These are phyloP conservation scores for Polytrichum commune DNA, from an alignment of 225 moss, liverwort and hornwort genomes.

Conservation along the genomic window DNA sequence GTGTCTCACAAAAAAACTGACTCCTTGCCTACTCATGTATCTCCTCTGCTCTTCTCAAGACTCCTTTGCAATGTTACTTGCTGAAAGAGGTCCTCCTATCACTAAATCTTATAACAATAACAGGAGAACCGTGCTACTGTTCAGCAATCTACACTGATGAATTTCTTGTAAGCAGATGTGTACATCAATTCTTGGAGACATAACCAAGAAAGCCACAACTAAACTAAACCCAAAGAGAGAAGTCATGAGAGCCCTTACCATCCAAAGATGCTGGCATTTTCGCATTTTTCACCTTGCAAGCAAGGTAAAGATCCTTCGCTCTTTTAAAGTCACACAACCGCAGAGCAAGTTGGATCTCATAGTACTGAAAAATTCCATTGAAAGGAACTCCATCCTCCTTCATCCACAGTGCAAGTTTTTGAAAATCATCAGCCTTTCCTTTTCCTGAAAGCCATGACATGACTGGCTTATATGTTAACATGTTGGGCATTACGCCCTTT, in stretches of 20 bases:
- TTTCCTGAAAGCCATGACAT: slow-evolving; percentile 55
- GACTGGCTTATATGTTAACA: slow-evolving; percentile 60
- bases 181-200: slow-evolving; percentile 1
- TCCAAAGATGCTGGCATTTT: slow-evolving; percentile 34
- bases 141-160: too few relatives aligned
- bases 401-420: slow-evolving; percentile 43
- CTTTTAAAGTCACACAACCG: slow-evolving; percentile 29
- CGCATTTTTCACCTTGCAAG: slow-evolving; percentile 29
- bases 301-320: slow-evolving; percentile 48
- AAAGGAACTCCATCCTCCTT: slow-evolving; percentile 45
- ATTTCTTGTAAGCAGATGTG: too few relatives aligned
- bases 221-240: too few relatives aligned
- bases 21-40: background rate
- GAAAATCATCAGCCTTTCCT: slow-evolving; percentile 33
- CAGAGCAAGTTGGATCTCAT: slow-evolving; percentile 42
- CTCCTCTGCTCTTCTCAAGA: background rate
- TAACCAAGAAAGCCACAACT: background rate
- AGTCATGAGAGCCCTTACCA: slow-evolving; percentile 32
- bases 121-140: too few relatives aligned
- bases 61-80: background rate
- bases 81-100: too few relatives aligned
- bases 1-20: background rate
- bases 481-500: slow-evolving; percentile 43
- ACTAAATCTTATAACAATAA: too few relatives aligned
- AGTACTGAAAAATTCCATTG: slow-evolving; percentile 41